Percentiles rank a stretch among this genome's conserved stretches.
These are phyloP conservation scores for Ophiobolus disseminans DNA, from an alignment of 2,329 filamentous ascomycete genomes.

Conservation along the genomic window DNA sequence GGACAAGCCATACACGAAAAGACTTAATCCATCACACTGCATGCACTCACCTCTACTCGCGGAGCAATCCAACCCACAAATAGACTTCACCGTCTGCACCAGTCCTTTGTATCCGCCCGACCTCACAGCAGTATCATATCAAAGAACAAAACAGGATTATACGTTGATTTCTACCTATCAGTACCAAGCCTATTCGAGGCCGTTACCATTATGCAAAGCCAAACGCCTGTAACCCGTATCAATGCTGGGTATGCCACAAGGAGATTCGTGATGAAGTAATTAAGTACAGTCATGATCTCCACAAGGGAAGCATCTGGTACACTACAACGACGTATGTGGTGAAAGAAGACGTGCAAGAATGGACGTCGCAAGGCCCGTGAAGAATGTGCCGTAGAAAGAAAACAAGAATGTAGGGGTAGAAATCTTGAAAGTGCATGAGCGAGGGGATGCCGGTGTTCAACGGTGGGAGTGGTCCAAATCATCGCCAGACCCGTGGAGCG, in stretches of 20 bases:
- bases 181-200: not conserved
- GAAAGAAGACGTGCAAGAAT: not conserved
- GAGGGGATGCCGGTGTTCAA: not conserved
- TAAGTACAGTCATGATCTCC: conserved; percentile 9
- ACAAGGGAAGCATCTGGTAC: not conserved
- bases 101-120: too few relatives aligned
- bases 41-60: too few relatives aligned
- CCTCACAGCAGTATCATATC: too few relatives aligned
- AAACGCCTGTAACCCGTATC: not conserved
- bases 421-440: not conserved
- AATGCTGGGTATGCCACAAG: not conserved
- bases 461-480: not conserved
- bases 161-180: too few relatives aligned
- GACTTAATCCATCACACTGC: too few relatives aligned
- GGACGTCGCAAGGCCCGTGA: not conserved
- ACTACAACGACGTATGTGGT: not conserved
- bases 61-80: too few relatives aligned
- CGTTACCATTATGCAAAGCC: not conserved
- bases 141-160: too few relatives aligned
- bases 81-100: too few relatives aligned
- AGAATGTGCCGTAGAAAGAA: not conserved
- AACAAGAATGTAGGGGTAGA: not conserved
- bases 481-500: too few relatives aligned
- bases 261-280: conserved; percentile 5
- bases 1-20: too few relatives aligned